Evolutionary conservation across 805 yeast species (phyloP), one percentile per base, ranked within the genome.

Genomic region (Candida oleophila): DNA sequence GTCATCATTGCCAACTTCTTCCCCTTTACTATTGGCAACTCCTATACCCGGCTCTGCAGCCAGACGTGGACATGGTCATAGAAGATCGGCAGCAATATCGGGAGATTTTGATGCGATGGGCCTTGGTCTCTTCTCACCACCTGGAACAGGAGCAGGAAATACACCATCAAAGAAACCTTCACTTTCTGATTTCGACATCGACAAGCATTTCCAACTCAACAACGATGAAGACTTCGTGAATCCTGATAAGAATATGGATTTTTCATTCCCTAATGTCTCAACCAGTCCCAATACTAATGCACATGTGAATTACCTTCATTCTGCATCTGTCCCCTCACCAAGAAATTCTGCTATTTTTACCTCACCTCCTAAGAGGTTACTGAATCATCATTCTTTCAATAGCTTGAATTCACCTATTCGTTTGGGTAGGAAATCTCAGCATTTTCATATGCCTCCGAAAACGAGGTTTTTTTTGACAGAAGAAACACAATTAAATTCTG

Each of bases 31-130:
- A 22, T 21, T 41, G 16, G 25, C 55, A 3, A 51, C 58, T 1
- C 53, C 43, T 8, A 22, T 38, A 9, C 28, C 41, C 12, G 22
- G 22, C 32, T 12, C 38, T 22, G 37, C 36, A 12, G 45, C 45
- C 9, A 51, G 42, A 39, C 69, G 69, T 56, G 30, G 30, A 25
- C 96, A 89, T 65, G 79, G 87, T 39, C 96, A 89, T 58, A 80
- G 88, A 57, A 71, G 96, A 44, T 89, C 96, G 0, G 90, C 92
- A 19, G 96, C 96, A 0, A 84, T 89, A 4, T 86, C 94, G 7
- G 94, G 94, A 3, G 96, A 89, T 61, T 86, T 88, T 60, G 94
- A 87, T 55, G 59, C 60, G 7, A 55, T 60, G 42, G 76, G 74
- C 4, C 51, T 68, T 33, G 74, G 74, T 1, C 51, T 69, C 33